Percentiles rank a stretch among this genome's conserved stretches.
phyloP scores from a whole-genome alignment of 805 yeast species.

The Suhomyces tanzawaensis region DNA sequence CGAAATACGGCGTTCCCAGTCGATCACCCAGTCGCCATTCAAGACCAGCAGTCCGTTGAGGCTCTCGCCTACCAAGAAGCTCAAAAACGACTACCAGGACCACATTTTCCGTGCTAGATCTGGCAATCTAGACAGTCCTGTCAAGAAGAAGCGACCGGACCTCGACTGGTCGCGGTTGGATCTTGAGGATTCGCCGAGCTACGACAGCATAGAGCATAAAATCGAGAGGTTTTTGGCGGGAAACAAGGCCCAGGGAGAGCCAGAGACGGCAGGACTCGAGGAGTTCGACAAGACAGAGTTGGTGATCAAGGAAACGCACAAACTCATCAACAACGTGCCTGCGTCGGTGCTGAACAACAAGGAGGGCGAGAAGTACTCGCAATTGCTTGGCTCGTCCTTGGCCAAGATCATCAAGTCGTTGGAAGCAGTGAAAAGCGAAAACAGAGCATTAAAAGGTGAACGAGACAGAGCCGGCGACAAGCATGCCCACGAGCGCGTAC shows the following conservation, averaged over 20 bases:
- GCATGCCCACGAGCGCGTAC: not conserved
- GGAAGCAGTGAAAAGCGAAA: constrained; percentile 6
- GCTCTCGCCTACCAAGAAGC: constrained; percentile 15
- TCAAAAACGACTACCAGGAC: constrained; percentile 17
- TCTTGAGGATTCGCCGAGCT: not conserved
- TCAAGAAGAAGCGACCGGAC: constrained; percentile 5
- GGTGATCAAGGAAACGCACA: constrained; percentile 29
- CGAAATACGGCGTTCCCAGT: constrained; percentile 11
- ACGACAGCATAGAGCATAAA: constrained; percentile 10
- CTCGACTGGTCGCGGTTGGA: not conserved
- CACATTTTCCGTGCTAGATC: constrained; percentile 13
- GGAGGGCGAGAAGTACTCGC: constrained; percentile 28
- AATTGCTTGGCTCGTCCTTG: constrained; percentile 25
- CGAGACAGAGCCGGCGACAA: not conserved
- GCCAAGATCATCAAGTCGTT: constrained; percentile 22
- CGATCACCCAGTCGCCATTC: constrained; percentile 7
- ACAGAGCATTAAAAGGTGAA: not conserved
- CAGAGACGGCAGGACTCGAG: not conserved
- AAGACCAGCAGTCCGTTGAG: constrained; percentile 12
- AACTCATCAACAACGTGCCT: constrained; percentile 24
- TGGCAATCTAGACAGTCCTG: constrained; percentile 12
- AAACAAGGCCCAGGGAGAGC: not conserved
- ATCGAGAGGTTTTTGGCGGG: constrained; percentile 11
- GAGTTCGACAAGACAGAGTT: constrained; percentile 20
- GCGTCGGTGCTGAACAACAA: constrained; percentile 14